These are phyloP conservation scores for Aspergillus leporis DNA, from an alignment of 495 filamentous ascomycete genomes.

Conservation along the genomic window DNA sequence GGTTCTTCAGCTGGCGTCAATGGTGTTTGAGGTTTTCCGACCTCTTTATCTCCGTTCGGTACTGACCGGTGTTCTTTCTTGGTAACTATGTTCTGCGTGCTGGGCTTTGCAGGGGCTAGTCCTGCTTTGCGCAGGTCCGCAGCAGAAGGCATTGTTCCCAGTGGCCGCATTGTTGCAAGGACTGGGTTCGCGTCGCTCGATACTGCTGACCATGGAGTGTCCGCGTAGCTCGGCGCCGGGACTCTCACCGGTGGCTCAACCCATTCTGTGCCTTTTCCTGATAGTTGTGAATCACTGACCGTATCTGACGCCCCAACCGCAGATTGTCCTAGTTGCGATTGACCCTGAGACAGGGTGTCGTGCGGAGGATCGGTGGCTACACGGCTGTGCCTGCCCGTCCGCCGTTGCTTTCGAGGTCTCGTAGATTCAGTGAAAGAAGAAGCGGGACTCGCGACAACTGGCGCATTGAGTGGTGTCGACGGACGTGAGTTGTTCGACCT, in stretches of 20 bases:
- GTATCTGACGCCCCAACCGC: not conserved
- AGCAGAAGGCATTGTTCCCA: slow-evolving; percentile 28
- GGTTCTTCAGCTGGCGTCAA: slow-evolving; percentile 20
- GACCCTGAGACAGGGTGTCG: slow-evolving; percentile 10
- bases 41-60: slow-evolving; percentile 18
- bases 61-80: slow-evolving; percentile 19
- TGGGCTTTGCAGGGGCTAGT: slow-evolving; percentile 21
- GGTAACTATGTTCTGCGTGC: slow-evolving; percentile 19
- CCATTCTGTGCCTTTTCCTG: slow-evolving; percentile 55
- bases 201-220: slow-evolving; percentile 47
- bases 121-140: slow-evolving; percentile 34
- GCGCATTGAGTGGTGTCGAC: slow-evolving; percentile 26
- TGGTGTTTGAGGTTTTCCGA: slow-evolving; percentile 17
- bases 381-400: slow-evolving; percentile 28
- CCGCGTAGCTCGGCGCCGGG: slow-evolving; percentile 68
- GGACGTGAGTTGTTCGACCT: slow-evolving; percentile 30
- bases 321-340: slow-evolving; percentile 16
- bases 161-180: slow-evolving; percentile 32
- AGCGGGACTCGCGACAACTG: slow-evolving; percentile 14
- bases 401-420: slow-evolving; percentile 30
- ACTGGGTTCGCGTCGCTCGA: slow-evolving; percentile 29
- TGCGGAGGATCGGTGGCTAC: slow-evolving; percentile 22
- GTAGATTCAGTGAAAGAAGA: slow-evolving; percentile 26
- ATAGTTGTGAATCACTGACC: slow-evolving; percentile 13
- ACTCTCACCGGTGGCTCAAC: slow-evolving; percentile 66